Evolutionary conservation across 306 rosid species (phyloP), one percentile per base, ranked within the genome.

Genomic region (Acacia crassicarpa): DNA sequence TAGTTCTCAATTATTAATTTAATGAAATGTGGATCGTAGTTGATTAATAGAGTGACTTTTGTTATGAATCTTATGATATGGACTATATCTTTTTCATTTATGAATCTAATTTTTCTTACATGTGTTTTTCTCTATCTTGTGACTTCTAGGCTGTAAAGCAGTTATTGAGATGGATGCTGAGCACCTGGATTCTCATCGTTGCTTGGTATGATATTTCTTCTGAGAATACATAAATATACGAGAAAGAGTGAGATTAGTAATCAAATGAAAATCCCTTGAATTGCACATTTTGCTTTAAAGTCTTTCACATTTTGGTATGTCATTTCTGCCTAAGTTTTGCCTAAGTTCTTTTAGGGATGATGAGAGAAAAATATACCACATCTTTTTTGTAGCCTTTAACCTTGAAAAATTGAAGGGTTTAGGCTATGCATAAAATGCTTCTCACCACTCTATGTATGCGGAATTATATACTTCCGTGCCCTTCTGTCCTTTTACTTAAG

Each of bases 121-220:
- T 23, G 20, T 41, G 32, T 80, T 61, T 6, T 65, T 61, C 41
- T 32, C 2, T 56, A 5, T 53, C 32, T 25, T 75, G 62, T 81
- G 81, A 33, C 41, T 72, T 89, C 67, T 72, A 96, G 98, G 99
- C 98, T 87, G 88, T 92, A 48, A 93, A 92, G 89, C 98, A 93
- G 87, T 91, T 96, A 66, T 84, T 96, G 77, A 89, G 98, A 84
- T 96, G 96, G 87, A 93, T 69, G 87, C 92, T 8, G 97, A 96
- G 67, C 97, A 96, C 87, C 99, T 97, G 80, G 98, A 93, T 84
- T 91, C 98, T 23, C 97, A 93, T 81, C 85, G 98, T 75, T 92
- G 97, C 84, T 86, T 96, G 96, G 99, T 96, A 90, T 79, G 91
- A 16, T 77, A 19, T 80, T 70, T 33, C 44, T 41, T 62, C 32